Percentiles rank a stretch among this genome's conserved stretches.
Conservation (phyloP, 495 filamentous ascomycete species). For the Neurospora sp. region DNA sequence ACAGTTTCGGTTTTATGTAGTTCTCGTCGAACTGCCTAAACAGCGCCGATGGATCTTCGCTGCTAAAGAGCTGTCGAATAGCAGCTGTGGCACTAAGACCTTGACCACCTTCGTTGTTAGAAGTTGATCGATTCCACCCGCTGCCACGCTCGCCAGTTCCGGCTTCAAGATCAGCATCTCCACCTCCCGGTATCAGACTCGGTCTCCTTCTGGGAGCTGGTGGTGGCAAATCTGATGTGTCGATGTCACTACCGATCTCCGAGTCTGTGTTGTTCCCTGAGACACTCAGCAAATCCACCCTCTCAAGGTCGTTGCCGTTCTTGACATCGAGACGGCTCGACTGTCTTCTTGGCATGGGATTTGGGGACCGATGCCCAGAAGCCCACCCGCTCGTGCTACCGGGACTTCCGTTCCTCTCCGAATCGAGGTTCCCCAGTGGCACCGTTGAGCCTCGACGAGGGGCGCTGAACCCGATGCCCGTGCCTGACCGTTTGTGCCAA, state of each 20-base stretch:
- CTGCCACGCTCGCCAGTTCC: slow-evolving; percentile 14
- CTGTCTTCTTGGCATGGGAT: slow-evolving; percentile 26
- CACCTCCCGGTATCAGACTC: slow-evolving; percentile 39
- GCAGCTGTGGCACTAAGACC: slow-evolving; percentile 60
- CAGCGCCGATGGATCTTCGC: slow-evolving; percentile 83
- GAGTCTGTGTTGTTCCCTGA: slow-evolving; percentile 52
- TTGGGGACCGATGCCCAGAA: slow-evolving; percentile 42
- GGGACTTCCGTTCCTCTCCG: slow-evolving; percentile 18
- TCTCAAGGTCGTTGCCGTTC: slow-evolving; percentile 42
- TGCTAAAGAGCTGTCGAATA: slow-evolving; percentile 53
- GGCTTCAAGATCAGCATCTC: background rate
- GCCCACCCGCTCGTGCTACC: slow-evolving; percentile 34
- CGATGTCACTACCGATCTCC: slow-evolving; percentile 52
- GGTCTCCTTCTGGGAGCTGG: slow-evolving; percentile 40
- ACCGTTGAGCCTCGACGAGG: slow-evolving; percentile 46
- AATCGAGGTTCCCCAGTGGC: slow-evolving; percentile 42
- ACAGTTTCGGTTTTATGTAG: slow-evolving; percentile 86
- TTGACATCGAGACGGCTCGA: slow-evolving; percentile 40
- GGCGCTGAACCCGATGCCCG: slow-evolving; percentile 65
- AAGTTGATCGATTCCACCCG: slow-evolving; percentile 5
- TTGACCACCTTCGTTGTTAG: slow-evolving; percentile 7
- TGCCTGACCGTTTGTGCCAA: slow-evolving; percentile 65
- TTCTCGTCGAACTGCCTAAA: slow-evolving; percentile 92
- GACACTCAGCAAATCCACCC: slow-evolving; percentile 51
- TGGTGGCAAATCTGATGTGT: slow-evolving; percentile 52